Base-by-base conservation (phyloP, 2,329 filamentous ascomycete genomes). In the Xylaria sp. region DNA sequence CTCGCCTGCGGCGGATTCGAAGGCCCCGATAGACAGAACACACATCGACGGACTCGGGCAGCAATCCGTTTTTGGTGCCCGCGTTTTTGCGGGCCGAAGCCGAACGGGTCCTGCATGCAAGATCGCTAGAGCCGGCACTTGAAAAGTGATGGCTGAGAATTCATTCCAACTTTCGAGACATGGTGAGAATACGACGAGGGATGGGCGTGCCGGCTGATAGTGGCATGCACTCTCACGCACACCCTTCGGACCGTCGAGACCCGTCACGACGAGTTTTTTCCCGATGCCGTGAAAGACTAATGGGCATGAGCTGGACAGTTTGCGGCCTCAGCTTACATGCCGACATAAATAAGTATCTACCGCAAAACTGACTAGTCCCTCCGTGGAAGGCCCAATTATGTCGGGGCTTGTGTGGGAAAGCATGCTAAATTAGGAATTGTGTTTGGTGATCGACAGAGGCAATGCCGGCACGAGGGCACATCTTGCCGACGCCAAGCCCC, bases 391-490 rank as follows among this genome's bases (percentile, higher is more conserved):
- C n/a, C n/a, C n/a, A n/a, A n/a, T n/a, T n/a, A n/a, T n/a, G n/a
- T n/a, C n/a, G n/a, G n/a, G n/a, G n/a, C n/a, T n/a, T n/a, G n/a
- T n/a, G n/a, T n/a, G n/a, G n/a, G n/a, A n/a, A n/a, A n/a, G n/a
- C n/a, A n/a, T n/a, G n/a, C n/a, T n/a, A 21, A 27, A 54, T 21
- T 27, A 25, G 29, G n/a, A 51, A 47, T 27, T 15, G 13, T 21
- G 27, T 17, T 23, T 10, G 51, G 33, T 23, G 51, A 54, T 52
- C 60, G 38, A 13, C 27, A 40, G 35, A 44, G 27, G 35, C 38
- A 52, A 15, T 61, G 53, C 62, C 48, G 54, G 57, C 46, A 54
- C 58, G 41, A 46, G 53, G 52, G 51, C 40, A 46, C 13, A 60
- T 51, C 4, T 54, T 17, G 40, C 49, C 31, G 44, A 25, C 15